Conservation (phyloP, 768 basidiomycete genomes). For the Agaricus subrufescens region DNA sequence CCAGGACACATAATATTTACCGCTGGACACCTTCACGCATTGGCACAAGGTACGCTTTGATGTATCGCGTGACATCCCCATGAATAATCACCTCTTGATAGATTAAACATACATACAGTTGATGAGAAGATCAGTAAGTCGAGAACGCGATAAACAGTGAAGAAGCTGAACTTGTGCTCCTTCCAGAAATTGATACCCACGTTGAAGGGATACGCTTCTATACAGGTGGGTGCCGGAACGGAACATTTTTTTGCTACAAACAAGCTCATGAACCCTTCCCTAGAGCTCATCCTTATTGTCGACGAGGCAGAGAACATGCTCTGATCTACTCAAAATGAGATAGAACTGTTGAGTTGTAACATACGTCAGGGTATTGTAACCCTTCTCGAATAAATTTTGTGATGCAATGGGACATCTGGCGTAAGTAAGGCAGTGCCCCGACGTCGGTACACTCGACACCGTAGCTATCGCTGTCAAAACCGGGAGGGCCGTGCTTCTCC, state of each 20-base stretch:
- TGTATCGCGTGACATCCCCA: not conserved
- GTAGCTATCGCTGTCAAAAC: not conserved
- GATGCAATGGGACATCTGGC: not conserved
- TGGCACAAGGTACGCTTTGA: conserved; percentile 19
- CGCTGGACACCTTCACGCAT: conserved; percentile 24
- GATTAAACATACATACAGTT: conserved; percentile 24
- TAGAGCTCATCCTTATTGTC: conserved; percentile 7
- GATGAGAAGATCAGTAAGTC: conserved; percentile 25
- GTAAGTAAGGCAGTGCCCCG: not conserved
- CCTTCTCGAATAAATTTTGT: not conserved
- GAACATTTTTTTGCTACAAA: not conserved
- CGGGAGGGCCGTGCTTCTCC: conserved; percentile 1
- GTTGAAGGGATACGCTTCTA: conserved; percentile 25
- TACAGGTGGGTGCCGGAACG: conserved; percentile 16
- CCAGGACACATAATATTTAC: conserved; percentile 24
- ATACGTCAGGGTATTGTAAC: not conserved
- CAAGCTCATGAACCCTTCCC: not conserved
- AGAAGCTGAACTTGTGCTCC: not conserved
- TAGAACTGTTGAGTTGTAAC: no score
- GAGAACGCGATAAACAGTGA: not conserved
- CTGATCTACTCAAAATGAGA: not conserved
- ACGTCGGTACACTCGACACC: not conserved
- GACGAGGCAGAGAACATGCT: not conserved
- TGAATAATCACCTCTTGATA: conserved; percentile 4
- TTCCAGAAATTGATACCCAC: conserved; percentile 20